Conservation (phyloP, 768 basidiomycete genomes). For the Calocybe cyanea region DNA sequence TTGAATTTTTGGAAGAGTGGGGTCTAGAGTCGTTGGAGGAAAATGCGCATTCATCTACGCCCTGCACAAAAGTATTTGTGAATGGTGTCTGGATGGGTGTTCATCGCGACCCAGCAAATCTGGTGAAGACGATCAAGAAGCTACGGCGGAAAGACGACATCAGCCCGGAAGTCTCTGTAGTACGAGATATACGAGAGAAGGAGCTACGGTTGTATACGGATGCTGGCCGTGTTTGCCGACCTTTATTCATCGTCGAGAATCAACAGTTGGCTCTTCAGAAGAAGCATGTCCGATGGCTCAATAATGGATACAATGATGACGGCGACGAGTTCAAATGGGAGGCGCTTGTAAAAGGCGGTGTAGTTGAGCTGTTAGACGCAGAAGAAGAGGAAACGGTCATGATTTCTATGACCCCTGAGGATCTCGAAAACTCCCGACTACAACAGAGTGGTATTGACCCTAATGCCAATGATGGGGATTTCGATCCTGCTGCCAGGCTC, state of each 20-base stretch:
- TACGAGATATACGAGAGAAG: constrained; percentile 94
- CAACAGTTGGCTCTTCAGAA: constrained; percentile 82
- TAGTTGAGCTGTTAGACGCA: constrained; percentile 93
- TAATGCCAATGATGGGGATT: constrained; percentile 60
- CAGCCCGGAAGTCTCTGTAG: constrained; percentile 93
- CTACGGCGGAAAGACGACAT: constrained; percentile 93
- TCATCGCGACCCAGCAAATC: constrained; percentile 88
- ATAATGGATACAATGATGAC: constrained; percentile 53
- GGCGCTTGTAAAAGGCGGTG: constrained; percentile 77
- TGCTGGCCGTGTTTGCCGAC: constrained; percentile 94
- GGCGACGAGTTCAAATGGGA: constrained; percentile 80
- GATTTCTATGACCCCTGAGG: constrained; percentile 98
- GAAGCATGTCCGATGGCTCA: constrained; percentile 76
- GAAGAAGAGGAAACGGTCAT: constrained; percentile 99
- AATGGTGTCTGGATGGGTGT: constrained; percentile 99
- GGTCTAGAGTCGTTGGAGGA: constrained; percentile 94
- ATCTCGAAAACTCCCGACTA: constrained; percentile 80
- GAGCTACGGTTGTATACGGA: constrained; percentile 95
- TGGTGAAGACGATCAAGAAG: constrained; percentile 91
- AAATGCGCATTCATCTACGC: constrained; percentile 79
- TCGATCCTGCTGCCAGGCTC: constrained; percentile 83
- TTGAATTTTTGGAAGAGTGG: constrained; percentile 99
- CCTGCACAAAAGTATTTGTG: constrained; percentile 95
- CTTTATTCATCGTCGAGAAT: constrained; percentile 93
- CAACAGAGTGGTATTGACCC: constrained; percentile 58